Percentiles rank a stretch among this genome's conserved stretches.
These are phyloP conservation scores for Stachybotrys chlorohalonatus DNA, from an alignment of 2,329 filamentous ascomycete genomes.

Conservation along the genomic window DNA sequence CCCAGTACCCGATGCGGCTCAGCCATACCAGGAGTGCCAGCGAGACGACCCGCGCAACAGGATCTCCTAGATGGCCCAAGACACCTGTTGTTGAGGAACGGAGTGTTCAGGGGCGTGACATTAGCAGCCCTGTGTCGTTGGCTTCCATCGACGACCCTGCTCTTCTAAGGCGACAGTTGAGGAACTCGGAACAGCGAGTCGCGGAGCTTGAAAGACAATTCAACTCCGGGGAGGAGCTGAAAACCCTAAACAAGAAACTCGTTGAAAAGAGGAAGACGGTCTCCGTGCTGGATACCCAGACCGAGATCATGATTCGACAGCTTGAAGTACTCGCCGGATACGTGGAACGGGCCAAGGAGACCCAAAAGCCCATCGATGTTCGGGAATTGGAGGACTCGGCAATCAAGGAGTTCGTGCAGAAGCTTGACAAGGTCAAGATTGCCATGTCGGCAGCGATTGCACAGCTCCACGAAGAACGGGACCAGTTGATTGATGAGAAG, in stretches of 20 bases:
- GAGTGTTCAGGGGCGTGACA: slow-evolving; percentile 43
- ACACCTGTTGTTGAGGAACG: slow-evolving; percentile 53
- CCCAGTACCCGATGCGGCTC: slow-evolving; percentile 29
- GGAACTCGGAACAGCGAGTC: slow-evolving; percentile 74
- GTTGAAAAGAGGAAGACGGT: slow-evolving; percentile 93
- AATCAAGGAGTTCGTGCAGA: slow-evolving; percentile 83
- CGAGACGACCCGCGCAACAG: slow-evolving; percentile 55
- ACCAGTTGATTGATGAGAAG: slow-evolving; percentile 77
- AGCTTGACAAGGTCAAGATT: slow-evolving; percentile 52
- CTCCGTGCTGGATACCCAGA: slow-evolving; percentile 85
- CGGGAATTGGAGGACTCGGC: slow-evolving; percentile 79
- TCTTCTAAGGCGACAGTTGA: slow-evolving; percentile 64
- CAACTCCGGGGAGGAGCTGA: slow-evolving; percentile 52
- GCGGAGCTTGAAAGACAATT: slow-evolving; percentile 80
- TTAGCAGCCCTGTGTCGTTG: slow-evolving; percentile 63
- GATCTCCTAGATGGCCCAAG: slow-evolving; percentile 62
- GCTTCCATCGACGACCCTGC: slow-evolving; percentile 57
- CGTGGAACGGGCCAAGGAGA: slow-evolving; percentile 77
- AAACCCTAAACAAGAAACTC: slow-evolving; percentile 77
- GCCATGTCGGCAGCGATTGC: slow-evolving; percentile 50
- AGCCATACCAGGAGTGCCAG: slow-evolving; percentile 55
- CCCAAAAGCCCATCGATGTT: slow-evolving; percentile 69
- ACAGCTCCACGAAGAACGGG: slow-evolving; percentile 60
- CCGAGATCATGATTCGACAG: slow-evolving; percentile 90
- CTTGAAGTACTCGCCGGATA: slow-evolving; percentile 84